Percentiles rank a stretch among this genome's conserved stretches.
Evolutionary conservation across 169 alveolate genomes (phyloP).

Genomic region (Plasmodium vinckei): DNA sequence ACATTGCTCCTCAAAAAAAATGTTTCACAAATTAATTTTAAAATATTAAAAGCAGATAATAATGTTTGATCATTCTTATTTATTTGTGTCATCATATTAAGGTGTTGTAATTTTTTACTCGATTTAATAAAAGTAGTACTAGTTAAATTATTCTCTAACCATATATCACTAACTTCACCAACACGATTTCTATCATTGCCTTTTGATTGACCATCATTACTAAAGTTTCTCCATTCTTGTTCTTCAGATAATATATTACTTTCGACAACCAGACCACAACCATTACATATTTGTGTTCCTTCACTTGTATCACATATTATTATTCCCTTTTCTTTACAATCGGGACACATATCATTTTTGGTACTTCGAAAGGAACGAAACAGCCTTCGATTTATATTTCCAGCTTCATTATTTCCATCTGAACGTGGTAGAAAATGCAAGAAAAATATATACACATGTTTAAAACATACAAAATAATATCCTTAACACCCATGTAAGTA

Average conservation of each 20-base stretch:
- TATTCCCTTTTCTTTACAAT: conserved; percentile 85
- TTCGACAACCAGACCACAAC: conserved; percentile 91
- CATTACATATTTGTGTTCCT: conserved; percentile 90
- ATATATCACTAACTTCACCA: conserved; percentile 90
- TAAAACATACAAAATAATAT: no score
- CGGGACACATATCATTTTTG: conserved; percentile 77
- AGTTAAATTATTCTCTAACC: conserved; percentile 89
- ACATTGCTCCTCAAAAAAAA: conserved; percentile 87
- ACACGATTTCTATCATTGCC: conserved; percentile 89
- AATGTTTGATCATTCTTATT: conserved; percentile 84
- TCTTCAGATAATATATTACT: conserved; percentile 88
- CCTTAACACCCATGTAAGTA: no score
- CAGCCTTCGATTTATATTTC: conserved; percentile 41
- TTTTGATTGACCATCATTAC: conserved; percentile 81
- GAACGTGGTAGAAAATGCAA: neutral
- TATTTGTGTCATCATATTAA: conserved; percentile 82
- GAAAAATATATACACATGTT: neutral
- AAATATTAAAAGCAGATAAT: conserved; percentile 83
- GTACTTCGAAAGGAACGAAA: conserved; percentile 62
- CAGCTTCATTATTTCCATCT: conserved; percentile 5
- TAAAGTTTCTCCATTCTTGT: conserved; percentile 92
- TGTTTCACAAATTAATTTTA: conserved; percentile 86
- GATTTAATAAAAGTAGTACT: conserved; percentile 90
- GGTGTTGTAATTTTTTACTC: conserved; percentile 86
- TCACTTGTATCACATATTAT: conserved; percentile 88